Evolutionary conservation across 208 protist species (phyloP).

Genomic region (Porcisia deanei): DNA sequence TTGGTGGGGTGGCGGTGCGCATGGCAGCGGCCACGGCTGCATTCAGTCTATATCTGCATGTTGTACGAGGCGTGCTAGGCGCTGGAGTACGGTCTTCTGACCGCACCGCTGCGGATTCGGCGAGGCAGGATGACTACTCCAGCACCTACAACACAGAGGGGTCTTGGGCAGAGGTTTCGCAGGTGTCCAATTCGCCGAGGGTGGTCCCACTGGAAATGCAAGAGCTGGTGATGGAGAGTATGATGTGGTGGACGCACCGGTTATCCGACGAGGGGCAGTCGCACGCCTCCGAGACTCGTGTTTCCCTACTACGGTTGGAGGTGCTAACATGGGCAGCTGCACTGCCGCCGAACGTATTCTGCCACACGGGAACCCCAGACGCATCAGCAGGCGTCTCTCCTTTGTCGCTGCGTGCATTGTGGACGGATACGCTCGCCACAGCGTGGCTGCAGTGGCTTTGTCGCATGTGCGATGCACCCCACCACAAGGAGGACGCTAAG

Average conservation of each 20-base stretch:
- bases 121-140: background rate
- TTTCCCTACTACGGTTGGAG: conserved; percentile 8
- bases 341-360: conserved; percentile 6
- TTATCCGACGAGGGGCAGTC: background rate
- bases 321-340: conserved; percentile 6
- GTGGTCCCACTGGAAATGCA: background rate
- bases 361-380: background rate
- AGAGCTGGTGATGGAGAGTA: conserved; percentile 6
- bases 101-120: background rate
- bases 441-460: conserved; percentile 10
- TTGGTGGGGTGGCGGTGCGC: conserved; percentile 11
- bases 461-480: conserved; percentile 1
- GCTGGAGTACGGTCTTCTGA: background rate
- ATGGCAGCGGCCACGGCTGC: conserved; percentile 23
- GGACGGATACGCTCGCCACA: conserved; percentile 12
- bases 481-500: background rate
- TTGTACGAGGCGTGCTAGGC: conserved; percentile 13
- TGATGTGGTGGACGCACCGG: conserved; percentile 16
- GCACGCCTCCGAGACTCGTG: background rate
- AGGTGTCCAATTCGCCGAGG: background rate
- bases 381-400: background rate
- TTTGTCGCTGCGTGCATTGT: conserved; percentile 12
- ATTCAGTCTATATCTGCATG: conserved; percentile 35
- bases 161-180: background rate
- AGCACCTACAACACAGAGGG: background rate